phyloP scores from a whole-genome alignment of 129 eudicot genomes.

The Gnaphalium uliginosum region DNA sequence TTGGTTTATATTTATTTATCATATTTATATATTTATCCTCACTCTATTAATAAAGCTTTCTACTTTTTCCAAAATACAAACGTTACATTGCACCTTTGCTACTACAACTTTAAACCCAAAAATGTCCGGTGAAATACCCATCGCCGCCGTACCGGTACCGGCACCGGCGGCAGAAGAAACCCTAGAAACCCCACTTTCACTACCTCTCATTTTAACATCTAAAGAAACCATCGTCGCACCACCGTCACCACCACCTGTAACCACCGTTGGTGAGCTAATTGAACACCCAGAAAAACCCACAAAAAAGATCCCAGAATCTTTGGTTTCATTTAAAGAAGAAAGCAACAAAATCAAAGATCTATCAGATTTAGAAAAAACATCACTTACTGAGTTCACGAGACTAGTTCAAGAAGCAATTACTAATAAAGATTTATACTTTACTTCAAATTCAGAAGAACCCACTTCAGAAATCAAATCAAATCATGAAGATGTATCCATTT shows the following conservation, averaged over 20 bases:
- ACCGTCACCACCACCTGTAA: slow-evolving; percentile 13
- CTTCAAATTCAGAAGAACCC: slow-evolving; percentile 30
- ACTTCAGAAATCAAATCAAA: slow-evolving; percentile 30
- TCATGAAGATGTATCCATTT: slow-evolving; percentile 64
- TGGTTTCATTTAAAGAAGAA: slow-evolving; percentile 62
- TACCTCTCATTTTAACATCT: slow-evolving; percentile 23
- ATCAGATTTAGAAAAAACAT: slow-evolving; percentile 38
- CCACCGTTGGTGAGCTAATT: slow-evolving; percentile 21
- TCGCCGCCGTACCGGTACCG: slow-evolving; percentile 26
- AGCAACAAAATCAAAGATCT: slow-evolving; percentile 51
- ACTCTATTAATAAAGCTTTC: background rate
- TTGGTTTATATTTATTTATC: background rate
- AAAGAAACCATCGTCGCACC: slow-evolving; percentile 26
- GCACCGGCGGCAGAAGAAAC: slow-evolving; percentile 4
- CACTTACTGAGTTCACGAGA: slow-evolving; percentile 46
- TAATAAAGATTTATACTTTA: slow-evolving; percentile 39
- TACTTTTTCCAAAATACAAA: too few species aligned
- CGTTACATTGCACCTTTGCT: background rate
- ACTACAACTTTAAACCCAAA: slow-evolving; percentile 20
- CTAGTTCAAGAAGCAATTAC: slow-evolving; percentile 48
- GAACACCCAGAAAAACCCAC: slow-evolving; percentile 33
- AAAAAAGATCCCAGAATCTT: slow-evolving; percentile 34
- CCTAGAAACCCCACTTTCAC: slow-evolving; percentile 28
- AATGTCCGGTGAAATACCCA: slow-evolving; percentile 35
- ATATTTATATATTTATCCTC: too few species aligned